Base-by-base conservation (phyloP, 2,329 filamentous ascomycete genomes). In the Colletotrichum orbiculare region DNA sequence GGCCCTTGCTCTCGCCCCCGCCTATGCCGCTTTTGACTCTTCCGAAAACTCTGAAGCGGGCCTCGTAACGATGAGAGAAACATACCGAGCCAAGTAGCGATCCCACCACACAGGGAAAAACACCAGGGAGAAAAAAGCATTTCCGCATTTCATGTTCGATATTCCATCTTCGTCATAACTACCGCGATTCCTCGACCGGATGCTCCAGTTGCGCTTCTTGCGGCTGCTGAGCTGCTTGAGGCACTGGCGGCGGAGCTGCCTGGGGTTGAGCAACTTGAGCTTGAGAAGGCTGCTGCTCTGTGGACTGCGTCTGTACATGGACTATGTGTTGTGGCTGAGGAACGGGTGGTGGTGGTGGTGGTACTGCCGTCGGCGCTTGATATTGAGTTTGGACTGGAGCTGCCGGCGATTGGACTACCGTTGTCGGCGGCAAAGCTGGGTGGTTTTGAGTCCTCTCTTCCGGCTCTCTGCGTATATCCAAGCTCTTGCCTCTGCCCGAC, bases 401-500 rank as follows among this genome's bases (percentile, higher is more conserved):
- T 12, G 15, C 13, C 12, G 35, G 49, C 33, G 55, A 45, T 38
- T 54, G 64, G 35, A 45, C 17, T 17, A 45, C 39, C 15, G 43
- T 7, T 11, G 61, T 50, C 13, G 41, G 17, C 9, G 60, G 56
- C 41, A 53, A n/a, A 45, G 53, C 39, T 17, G 46, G 56, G 9
- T 67, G 56, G 15, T 37, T 35, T n/a, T 57, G 42, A 13, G 46
- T 8, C 35, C 47, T 63, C 50, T 69, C 73, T 50, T 79, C 78
- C 11, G 79, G 76, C 61, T 77, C 72, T 39, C 77, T 75, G 66
- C 77, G 78, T 15, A 78, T 70, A 35, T 82, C 79, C 33, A 78
- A 67, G 61, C 79, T 82, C 71, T 76, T 81, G 8, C 74, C 76
- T 42, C 78, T 72, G 6, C 72, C 69, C 13, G 74, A 70, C 25